Percentiles rank a stretch among this genome's conserved stretches.
Conservation (phyloP, 495 filamentous ascomycete genomes). For the Margaritispora aquatica region DNA sequence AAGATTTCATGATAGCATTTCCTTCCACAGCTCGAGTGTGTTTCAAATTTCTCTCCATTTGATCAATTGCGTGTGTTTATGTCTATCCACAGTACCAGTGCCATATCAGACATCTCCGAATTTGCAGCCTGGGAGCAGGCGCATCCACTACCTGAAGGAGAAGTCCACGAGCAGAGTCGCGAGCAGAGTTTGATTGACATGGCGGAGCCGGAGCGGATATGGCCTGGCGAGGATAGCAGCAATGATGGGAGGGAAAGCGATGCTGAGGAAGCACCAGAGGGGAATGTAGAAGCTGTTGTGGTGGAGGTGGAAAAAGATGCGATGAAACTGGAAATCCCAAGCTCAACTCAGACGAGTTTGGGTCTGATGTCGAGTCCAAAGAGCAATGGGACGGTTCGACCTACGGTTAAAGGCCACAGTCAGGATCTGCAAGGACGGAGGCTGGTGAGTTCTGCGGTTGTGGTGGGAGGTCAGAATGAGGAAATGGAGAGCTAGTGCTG, state of each 20-base stretch:
- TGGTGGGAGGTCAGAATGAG: not conserved
- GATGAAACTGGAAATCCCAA: conserved; percentile 1
- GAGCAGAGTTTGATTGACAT: conserved; percentile 7
- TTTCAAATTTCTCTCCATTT: too few species aligned
- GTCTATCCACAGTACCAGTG: not conserved
- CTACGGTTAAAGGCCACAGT: not conserved
- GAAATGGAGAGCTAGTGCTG: not conserved
- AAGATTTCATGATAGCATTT: not conserved
- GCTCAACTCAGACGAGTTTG: not conserved
- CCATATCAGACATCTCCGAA: conserved; percentile 1
- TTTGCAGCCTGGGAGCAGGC: conserved; percentile 17
- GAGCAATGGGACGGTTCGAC: not conserved
- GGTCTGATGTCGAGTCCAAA: not conserved
- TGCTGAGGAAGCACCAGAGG: not conserved
- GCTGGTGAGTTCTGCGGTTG: not conserved
- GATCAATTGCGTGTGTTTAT: not conserved
- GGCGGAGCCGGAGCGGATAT: not conserved
- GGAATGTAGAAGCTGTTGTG: not conserved
- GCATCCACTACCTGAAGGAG: not conserved
- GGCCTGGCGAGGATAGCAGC: conserved; percentile 10
- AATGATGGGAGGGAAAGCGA: conserved; percentile 13
- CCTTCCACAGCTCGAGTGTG: too few species aligned
- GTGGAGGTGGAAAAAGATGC: not conserved
- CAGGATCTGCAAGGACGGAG: not conserved
- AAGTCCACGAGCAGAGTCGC: not conserved